Base-by-base conservation (phyloP, 768 basidiomycete genomes). In the Tephrocybe sp. region DNA sequence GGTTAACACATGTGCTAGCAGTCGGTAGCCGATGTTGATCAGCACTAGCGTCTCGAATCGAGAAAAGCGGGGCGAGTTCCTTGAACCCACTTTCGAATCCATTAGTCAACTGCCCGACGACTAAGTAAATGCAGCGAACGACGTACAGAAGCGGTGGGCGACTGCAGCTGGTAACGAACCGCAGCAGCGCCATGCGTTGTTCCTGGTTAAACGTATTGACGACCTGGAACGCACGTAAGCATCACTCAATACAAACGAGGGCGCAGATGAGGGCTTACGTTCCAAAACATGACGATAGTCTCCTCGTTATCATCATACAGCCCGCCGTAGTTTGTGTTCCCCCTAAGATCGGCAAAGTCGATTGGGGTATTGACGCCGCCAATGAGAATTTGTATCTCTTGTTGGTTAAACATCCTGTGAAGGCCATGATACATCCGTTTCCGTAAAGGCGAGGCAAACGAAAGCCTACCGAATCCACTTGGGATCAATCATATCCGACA, bases 361-460 rank as follows among this genome's bases (percentile, higher is more conserved):
- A 96, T 86, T 0, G 88, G 87, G 0, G 89, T 74, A 52, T 95
- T 88, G 26, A 89, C 88, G 6, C 92, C 93, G 0, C 95, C 95
- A 5, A 99, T 76, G 1, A 98, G 73, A 40, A 96, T 87, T 63
- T 94, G 93, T 3, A 98, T 74, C 66, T 98, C 97, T 63, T 92
- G 89, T 56, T 96, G 95, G 65, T 98, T 96, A 71, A 98, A 99
- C 91, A 98, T 95, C 37, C 92, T 90, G 53, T 16, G n/a, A n/a
- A n/a, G n/a, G n/a, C n/a, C n/a, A n/a, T n/a, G n/a, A n/a, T n/a
- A n/a, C n/a, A n/a, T n/a, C n/a, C n/a, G n/a, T n/a, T 21, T 37
- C 18, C 9, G 12, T 37, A 9, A 31, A 15, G 49, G 36, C 9
- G 21, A 43, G 32, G 26, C 7, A 19, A 2, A 44, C 21, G 21